These are phyloP conservation scores for Tuber indicum DNA, from an alignment of 495 filamentous ascomycete genomes.

Conservation along the genomic window DNA sequence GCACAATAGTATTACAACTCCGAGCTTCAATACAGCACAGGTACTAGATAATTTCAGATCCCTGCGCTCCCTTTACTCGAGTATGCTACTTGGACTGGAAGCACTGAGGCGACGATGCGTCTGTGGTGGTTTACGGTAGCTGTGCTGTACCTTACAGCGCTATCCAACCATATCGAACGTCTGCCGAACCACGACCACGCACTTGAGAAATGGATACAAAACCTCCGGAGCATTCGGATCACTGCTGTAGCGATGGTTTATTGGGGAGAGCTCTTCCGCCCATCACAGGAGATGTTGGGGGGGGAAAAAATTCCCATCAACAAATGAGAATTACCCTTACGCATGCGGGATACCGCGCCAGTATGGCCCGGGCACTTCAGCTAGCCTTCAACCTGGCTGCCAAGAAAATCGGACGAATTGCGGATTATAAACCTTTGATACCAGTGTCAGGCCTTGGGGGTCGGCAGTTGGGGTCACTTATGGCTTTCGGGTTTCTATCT, in stretches of 20 bases:
- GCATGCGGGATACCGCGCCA: not conserved
- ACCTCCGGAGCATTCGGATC: not conserved
- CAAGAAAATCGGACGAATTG: not conserved
- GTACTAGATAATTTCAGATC: not conserved
- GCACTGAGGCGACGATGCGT: not conserved
- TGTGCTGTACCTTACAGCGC: no score
- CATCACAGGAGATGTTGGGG: not conserved
- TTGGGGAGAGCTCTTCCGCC: not conserved
- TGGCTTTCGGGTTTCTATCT: not conserved
- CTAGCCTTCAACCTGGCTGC: not conserved
- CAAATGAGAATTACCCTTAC: not conserved
- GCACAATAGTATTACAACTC: not conserved
- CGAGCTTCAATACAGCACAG: not conserved
- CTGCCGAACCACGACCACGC: not conserved
- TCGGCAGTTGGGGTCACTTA: not conserved
- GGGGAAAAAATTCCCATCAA: not conserved
- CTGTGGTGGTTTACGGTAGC: not conserved
- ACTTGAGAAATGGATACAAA: not conserved
- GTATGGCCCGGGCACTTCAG: not conserved
- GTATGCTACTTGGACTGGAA: not conserved
- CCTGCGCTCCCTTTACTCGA: not conserved
- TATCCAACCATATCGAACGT: not conserved
- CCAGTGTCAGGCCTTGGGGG: not conserved
- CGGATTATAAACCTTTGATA: not conserved
- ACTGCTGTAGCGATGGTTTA: not conserved